Percentiles rank a stretch among this genome's conserved stretches.
Evolutionary conservation across 2,329 filamentous ascomycete species (phyloP).

Genomic region (Aspergillus sp.): DNA sequence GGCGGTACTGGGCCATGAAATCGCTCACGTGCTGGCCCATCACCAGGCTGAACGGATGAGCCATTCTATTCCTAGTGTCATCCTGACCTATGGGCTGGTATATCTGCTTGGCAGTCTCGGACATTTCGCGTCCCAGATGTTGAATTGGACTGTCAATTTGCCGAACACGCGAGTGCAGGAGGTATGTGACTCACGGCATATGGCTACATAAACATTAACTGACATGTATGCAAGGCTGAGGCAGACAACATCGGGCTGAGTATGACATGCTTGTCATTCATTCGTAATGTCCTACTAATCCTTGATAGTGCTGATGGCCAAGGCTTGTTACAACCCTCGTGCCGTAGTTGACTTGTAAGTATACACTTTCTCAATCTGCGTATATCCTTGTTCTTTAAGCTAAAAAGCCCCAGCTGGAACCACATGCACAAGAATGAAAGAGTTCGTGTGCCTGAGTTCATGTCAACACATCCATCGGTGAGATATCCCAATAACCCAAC

Average conservation of each 20-base stretch:
- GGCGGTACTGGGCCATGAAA: conserved; percentile 64
- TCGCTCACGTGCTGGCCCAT: conserved; percentile 63
- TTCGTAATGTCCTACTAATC: conserved; percentile 16
- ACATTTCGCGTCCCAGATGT: conserved; percentile 30
- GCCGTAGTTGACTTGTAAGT: conserved; percentile 55
- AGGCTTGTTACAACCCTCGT: conserved; percentile 60
- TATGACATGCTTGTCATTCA: conserved; percentile 24
- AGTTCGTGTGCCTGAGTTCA: conserved; percentile 49
- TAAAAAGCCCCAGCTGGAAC: conserved; percentile 43
- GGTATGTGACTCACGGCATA: conserved; percentile 27
- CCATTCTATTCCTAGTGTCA: conserved; percentile 18
- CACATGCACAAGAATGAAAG: conserved; percentile 53
- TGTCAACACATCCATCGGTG: conserved; percentile 62
- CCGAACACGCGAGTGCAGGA: conserved; percentile 62
- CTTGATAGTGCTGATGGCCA: conserved; percentile 60
- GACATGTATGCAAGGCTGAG: conserved; percentile 46
- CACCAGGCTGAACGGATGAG: conserved; percentile 60
- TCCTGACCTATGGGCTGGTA: conserved; percentile 34
- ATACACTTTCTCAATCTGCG: neutral
- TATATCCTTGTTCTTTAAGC: neutral
- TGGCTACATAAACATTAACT: conserved; percentile 1
- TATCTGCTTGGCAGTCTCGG: conserved; percentile 45
- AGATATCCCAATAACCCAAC: neutral
- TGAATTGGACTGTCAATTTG: conserved; percentile 49
- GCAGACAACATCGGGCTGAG: conserved; percentile 63